Evolutionary conservation across 768 basidiomycete species (phyloP).

Genomic region (Pilatotrama ljubarskyi): DNA sequence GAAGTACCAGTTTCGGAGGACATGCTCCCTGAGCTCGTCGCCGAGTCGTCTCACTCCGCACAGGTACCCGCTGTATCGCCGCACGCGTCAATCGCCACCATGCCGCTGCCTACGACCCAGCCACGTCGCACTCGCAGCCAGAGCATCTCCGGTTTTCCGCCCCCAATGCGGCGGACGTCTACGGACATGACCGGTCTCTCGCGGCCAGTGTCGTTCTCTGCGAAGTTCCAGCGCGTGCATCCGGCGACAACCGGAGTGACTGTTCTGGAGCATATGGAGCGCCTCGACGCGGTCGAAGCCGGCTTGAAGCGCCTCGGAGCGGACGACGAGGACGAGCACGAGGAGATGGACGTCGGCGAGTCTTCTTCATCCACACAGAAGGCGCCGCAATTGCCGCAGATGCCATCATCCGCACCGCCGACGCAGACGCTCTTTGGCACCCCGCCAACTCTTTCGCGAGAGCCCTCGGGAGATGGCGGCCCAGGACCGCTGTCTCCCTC

Average conservation of each 20-base stretch:
- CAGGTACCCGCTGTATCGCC: slow-evolving; percentile 45
- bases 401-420: slow-evolving; percentile 11
- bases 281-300: slow-evolving; percentile 80
- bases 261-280: slow-evolving; percentile 82
- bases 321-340: slow-evolving; percentile 56
- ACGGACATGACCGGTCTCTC: slow-evolving; percentile 62
- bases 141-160: slow-evolving; percentile 66
- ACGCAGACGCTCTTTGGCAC: slow-evolving; percentile 17
- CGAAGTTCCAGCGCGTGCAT: slow-evolving; percentile 82
- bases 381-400: neutral
- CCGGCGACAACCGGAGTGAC: slow-evolving; percentile 87
- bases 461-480: slow-evolving; percentile 7
- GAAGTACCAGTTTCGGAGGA: slow-evolving; percentile 75
- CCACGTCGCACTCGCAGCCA: slow-evolving; percentile 58
- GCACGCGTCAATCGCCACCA: slow-evolving; percentile 58
- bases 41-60: slow-evolving; percentile 33
- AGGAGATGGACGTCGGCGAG: slow-evolving; percentile 66
- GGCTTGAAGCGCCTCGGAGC: slow-evolving; percentile 72
- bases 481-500: slow-evolving; percentile 42
- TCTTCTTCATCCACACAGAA: slow-evolving; percentile 23
- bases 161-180: slow-evolving; percentile 60
- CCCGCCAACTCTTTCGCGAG: neutral
- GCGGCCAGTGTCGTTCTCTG: slow-evolving; percentile 79
- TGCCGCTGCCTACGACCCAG: slow-evolving; percentile 56
- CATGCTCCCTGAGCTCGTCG: slow-evolving; percentile 36